phyloP scores from a whole-genome alignment of 2,329 filamentous ascomycete genomes.

The Fusarium pseudograminearum region DNA sequence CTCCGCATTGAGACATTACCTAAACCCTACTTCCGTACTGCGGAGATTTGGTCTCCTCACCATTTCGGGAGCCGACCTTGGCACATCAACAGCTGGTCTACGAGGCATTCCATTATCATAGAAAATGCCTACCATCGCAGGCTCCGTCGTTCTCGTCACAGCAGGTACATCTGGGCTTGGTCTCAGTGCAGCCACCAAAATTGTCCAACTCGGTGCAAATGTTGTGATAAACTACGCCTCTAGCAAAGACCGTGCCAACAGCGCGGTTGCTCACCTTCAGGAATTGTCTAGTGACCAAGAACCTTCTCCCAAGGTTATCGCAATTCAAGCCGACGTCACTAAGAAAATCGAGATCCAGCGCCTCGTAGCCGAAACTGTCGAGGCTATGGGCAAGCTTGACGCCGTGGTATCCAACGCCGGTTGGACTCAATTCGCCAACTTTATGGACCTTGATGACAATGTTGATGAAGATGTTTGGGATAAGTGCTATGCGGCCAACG shows the following conservation, averaged over 20 bases:
- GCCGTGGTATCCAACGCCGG: constrained; percentile 18
- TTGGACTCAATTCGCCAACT: constrained; percentile 18
- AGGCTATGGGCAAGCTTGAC: neutral
- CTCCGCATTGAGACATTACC: neutral
- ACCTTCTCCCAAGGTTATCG: neutral
- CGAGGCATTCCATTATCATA: fast-evolving
- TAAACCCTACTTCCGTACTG: neutral
- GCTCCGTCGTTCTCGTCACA: neutral
- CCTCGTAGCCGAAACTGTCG: neutral
- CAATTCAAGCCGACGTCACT: neutral
- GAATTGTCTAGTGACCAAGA: fast-evolving
- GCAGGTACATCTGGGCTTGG: constrained; percentile 18
- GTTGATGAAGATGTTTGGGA: constrained; percentile 25
- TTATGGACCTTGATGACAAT: constrained; percentile 7
- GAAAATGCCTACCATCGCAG: neutral
- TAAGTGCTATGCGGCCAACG: constrained; percentile 14
- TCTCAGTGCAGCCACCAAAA: neutral
- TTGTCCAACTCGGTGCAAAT: neutral
- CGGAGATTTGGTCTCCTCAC: constrained; percentile 1
- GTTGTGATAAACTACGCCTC: constrained; percentile 13
- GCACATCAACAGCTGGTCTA: neutral
- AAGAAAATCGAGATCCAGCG: neutral
- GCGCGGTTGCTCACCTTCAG: neutral
- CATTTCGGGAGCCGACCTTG: neutral
- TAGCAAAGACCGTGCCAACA: neutral